These are phyloP conservation scores for Calocera viscosa DNA, from an alignment of 768 basidiomycete species.

Conservation along the genomic window DNA sequence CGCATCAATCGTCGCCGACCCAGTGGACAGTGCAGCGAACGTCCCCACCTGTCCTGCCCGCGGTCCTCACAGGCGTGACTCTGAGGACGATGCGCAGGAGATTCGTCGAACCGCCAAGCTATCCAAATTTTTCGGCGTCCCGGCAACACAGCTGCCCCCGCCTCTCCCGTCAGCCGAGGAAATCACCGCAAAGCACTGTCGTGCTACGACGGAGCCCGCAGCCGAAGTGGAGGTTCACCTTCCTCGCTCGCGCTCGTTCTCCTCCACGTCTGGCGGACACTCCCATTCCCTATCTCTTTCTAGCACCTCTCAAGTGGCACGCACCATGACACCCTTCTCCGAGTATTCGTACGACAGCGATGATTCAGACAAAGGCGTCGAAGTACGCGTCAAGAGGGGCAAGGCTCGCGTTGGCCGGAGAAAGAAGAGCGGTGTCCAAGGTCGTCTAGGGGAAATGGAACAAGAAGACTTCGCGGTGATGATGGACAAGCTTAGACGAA, in stretches of 20 bases:
- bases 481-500: neutral
- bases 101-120: conserved; percentile 5
- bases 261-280: neutral
- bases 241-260: neutral
- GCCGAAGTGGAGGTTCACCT: neutral
- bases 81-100: neutral
- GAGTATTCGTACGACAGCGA: conserved; percentile 9
- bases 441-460: neutral
- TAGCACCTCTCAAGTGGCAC: neutral
- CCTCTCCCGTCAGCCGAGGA: neutral
- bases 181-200: neutral
- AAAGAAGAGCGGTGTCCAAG: neutral
- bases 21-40: neutral
- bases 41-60: neutral
- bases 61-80: neutral
- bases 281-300: neutral
- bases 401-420: neutral
- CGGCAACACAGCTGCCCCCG: neutral
- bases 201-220: neutral
- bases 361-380: neutral
- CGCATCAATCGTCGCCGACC: too few species aligned
- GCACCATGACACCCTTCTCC: conserved; percentile 1
- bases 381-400: neutral
- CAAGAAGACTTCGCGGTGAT: neutral
- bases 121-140: neutral